phyloP scores from a whole-genome alignment of 768 basidiomycete species.

The Phanerochaete sordida region DNA sequence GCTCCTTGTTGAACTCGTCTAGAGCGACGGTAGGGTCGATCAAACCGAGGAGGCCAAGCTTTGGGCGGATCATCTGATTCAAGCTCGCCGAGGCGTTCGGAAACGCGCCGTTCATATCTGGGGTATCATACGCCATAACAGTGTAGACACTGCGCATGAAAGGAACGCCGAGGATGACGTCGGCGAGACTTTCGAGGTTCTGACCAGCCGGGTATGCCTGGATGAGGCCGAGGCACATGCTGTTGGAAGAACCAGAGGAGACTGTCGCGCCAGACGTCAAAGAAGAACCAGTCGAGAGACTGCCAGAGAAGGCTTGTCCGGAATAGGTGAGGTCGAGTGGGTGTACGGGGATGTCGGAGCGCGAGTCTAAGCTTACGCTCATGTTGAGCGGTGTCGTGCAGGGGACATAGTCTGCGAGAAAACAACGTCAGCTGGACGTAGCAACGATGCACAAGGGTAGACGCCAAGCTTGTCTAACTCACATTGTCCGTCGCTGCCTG shows the following conservation, averaged over 20 bases:
- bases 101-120: slow-evolving; percentile 44
- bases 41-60: slow-evolving; percentile 59
- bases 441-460: background rate
- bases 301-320: background rate
- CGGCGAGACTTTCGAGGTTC: slow-evolving; percentile 40
- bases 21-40: slow-evolving; percentile 62
- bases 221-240: slow-evolving; percentile 61
- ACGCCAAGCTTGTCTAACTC: slow-evolving; percentile 22
- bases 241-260: slow-evolving; percentile 34
- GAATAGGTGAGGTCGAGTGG: slow-evolving; percentile 64
- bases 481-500: slow-evolving; percentile 64
- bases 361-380: slow-evolving; percentile 60
- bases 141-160: slow-evolving; percentile 77
- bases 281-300: background rate
- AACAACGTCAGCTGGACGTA: background rate
- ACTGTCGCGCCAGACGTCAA: slow-evolving; percentile 7
- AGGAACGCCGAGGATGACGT: slow-evolving; percentile 77
- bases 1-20: slow-evolving; percentile 65
- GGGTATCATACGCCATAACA: slow-evolving; percentile 64
- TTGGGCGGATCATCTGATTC: slow-evolving; percentile 29
- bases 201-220: slow-evolving; percentile 48
- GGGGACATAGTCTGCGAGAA: slow-evolving; percentile 62
- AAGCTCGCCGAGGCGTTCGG: slow-evolving; percentile 20
- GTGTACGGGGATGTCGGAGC: slow-evolving; percentile 57
- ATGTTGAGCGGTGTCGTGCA: slow-evolving; percentile 71